Percentiles rank a stretch among this genome's conserved stretches.
phyloP scores from a whole-genome alignment of 441 rosid species.

The Omphalea diandra region DNA sequence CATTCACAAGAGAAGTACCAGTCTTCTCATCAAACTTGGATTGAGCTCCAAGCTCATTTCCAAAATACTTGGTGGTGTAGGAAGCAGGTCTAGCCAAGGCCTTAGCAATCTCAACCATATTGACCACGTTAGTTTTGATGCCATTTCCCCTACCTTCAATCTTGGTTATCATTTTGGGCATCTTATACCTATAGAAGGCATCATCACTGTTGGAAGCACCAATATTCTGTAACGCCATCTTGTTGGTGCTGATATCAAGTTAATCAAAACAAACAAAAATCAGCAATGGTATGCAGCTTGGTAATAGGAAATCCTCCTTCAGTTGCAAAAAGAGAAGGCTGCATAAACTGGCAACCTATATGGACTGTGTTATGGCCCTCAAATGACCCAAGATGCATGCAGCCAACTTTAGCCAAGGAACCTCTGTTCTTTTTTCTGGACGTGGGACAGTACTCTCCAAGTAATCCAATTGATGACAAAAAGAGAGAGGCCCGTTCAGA shows the following conservation, averaged over 20 bases:
- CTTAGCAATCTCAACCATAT: constrained; percentile 96
- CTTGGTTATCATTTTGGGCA: constrained; percentile 95
- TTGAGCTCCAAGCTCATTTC: constrained; percentile 95
- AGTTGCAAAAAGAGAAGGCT: constrained; percentile 20
- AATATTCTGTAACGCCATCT: constrained; percentile 88
- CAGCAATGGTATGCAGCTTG: constrained; percentile 13
- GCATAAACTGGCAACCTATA: constrained; percentile 40
- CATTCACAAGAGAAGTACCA: constrained; percentile 81
- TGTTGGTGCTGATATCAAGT: constrained; percentile 20
- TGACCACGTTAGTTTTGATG: constrained; percentile 85
- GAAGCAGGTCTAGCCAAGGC: constrained; percentile 87
- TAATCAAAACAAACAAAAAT: constrained; percentile 1
- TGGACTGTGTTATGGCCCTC: constrained; percentile 17
- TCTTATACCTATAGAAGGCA: constrained; percentile 97
- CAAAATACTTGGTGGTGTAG: constrained; percentile 86
- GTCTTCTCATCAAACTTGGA: constrained; percentile 90
- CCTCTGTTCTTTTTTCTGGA: constrained; percentile 61
- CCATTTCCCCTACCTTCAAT: constrained; percentile 98
- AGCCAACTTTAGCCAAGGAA: constrained; percentile 34
- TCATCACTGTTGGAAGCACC: constrained; percentile 91
- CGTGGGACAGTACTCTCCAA: constrained; percentile 72
- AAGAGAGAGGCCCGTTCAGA: constrained; percentile 66
- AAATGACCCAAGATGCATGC: constrained; percentile 48
- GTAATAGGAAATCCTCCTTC: constrained; percentile 17
- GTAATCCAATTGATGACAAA: constrained; percentile 76